These are phyloP conservation scores for Acanthamoeba triangularis DNA, from an alignment of 208 protist species.

Conservation along the genomic window DNA sequence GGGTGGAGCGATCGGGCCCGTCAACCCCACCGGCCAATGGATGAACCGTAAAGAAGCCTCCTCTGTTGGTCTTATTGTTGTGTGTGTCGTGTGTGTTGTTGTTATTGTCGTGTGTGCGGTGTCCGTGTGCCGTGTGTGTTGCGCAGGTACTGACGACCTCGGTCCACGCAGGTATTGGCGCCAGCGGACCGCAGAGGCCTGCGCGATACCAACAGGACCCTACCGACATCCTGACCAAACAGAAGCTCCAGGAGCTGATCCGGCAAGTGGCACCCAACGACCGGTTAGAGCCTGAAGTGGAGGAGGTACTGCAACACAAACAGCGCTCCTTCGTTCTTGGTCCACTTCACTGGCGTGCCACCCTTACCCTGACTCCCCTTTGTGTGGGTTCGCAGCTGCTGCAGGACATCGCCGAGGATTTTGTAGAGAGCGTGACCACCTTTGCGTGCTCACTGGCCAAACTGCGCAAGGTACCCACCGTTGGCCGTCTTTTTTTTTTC, in stretches of 20 bases:
- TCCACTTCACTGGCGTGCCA: no score
- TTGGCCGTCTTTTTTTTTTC: no score
- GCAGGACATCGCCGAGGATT: conserved; percentile 81
- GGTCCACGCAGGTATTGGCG: neutral
- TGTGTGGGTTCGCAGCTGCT: conserved; percentile 63
- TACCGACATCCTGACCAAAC: conserved; percentile 48
- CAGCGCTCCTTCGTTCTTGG: no score
- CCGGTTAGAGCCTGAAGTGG: conserved; percentile 78
- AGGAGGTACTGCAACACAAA: conserved; percentile 66
- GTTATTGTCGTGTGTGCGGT: neutral
- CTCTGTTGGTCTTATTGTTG: no score
- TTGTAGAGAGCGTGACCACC: conserved; percentile 79
- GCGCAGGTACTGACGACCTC: no score
- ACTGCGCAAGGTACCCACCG: conserved; percentile 45
- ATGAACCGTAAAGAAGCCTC: neutral
- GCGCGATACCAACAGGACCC: conserved; percentile 35
- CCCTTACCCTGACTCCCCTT: no score
- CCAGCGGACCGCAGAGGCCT: neutral
- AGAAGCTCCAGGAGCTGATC: conserved; percentile 54
- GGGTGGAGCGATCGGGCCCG: neutral
- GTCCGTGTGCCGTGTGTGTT: neutral
- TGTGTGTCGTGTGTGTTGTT: neutral
- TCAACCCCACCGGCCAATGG: conserved; percentile 17
- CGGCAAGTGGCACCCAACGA: conserved; percentile 64
- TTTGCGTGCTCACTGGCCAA: conserved; percentile 78